Evolutionary conservation across 306 rosid species (phyloP).

Genomic region (Glycyrrhiza uralensis): DNA sequence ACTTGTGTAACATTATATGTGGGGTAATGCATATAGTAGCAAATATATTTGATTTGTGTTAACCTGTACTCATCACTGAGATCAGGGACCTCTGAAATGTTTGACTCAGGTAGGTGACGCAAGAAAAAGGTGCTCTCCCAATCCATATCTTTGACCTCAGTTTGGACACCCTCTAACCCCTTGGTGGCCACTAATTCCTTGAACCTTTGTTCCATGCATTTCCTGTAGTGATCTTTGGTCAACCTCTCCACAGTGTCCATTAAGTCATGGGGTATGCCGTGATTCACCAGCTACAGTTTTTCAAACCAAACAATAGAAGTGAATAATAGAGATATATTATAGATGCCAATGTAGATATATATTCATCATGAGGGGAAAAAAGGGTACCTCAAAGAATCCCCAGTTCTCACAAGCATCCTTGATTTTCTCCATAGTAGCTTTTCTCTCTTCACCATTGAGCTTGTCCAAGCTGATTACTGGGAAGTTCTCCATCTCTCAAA

Average conservation of each 20-base stretch:
- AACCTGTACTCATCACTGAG: constrained; percentile 64
- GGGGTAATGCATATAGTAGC: not conserved
- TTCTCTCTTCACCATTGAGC: constrained; percentile 61
- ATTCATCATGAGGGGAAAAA: not conserved
- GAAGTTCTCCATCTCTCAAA: constrained; percentile 55
- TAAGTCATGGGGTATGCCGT: constrained; percentile 52
- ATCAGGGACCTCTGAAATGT: constrained; percentile 58
- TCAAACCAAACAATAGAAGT: not conserved
- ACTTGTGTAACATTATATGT: not conserved
- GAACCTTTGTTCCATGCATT: constrained; percentile 66
- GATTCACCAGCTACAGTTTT: constrained; percentile 49
- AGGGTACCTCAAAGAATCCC: constrained; percentile 88
- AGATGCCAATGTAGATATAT: not conserved
- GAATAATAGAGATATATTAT: not conserved
- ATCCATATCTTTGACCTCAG: constrained; percentile 67
- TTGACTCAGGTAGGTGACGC: constrained; percentile 67
- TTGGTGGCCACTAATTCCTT: constrained; percentile 49
- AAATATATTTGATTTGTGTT: not conserved
- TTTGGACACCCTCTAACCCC: constrained; percentile 46
- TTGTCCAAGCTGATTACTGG: constrained; percentile 64
- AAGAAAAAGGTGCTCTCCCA: constrained; percentile 79
- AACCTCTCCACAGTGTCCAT: constrained; percentile 67
- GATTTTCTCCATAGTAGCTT: constrained; percentile 53
- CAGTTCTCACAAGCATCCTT: constrained; percentile 88
- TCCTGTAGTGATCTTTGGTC: constrained; percentile 71